Evolutionary conservation across 2,329 filamentous ascomycete genomes (phyloP), one percentile per base, ranked within the genome.

Genomic region (Alternaria sp.): DNA sequence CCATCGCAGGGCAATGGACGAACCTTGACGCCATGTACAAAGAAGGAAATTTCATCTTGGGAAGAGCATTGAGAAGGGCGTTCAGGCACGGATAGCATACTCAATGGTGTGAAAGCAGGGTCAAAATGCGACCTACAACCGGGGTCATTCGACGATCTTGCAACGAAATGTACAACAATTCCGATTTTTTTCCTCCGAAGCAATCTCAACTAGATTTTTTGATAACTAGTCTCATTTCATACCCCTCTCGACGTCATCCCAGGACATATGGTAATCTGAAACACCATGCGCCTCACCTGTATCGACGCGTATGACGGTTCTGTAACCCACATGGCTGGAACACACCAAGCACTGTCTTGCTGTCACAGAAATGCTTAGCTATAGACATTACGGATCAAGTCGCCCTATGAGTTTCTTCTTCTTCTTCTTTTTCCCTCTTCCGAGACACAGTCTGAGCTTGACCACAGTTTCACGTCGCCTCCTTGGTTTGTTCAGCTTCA

Each of bases 91-190:
- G 14, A 36, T 32, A 58, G 26, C 48, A 54, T 20, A 34, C 28
- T 8, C 8, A 3, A 20, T 49, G 34, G 46, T 49, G 46, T 49
- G 32, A 49, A 49, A 49, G 30, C 28, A 36, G 24, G 9, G 22
- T 36, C 32, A 14, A 26, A 38, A 36, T 20, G 5, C 18, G 16
- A 26, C 51, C 55, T 24, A 36, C 30, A 41, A 28, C 26, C 24
- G 55, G 49, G 2, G 20, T 47, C 39, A 7, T 24, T 54, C 28
- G 26, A 22, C 32, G 3, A 47, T 43, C 30, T 46, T 54, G 55
- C 44, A 58, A 36, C 16, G 47, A 28, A 18, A 58, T 58, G 55
- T 54, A 58, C 34, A 49, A 49, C 46, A 49, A 49, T 12, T 34
- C 36, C 14, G 32, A 36, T 14, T 18, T 49, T 4, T 34, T 24